Base-by-base conservation (phyloP, 2,329 filamentous ascomycete genomes). In the Phaeosphaeriaceae sp. region DNA sequence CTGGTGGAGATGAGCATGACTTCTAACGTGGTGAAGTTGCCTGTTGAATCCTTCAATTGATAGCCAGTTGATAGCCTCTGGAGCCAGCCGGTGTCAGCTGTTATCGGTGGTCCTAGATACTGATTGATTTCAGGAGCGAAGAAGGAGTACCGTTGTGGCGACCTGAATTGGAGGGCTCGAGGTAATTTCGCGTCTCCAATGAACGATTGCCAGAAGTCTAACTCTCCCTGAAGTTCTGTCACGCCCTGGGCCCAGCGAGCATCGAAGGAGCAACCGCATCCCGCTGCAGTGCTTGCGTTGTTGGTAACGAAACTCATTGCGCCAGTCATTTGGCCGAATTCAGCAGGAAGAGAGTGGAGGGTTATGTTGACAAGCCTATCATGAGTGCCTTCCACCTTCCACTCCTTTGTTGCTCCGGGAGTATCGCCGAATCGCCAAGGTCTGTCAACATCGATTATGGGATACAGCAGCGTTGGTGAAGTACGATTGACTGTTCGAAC, bases 21-120 rank as follows among this genome's bases (percentile, higher is more conserved):
- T 54, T 54, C 52, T 42, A 54, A 42, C 17, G 45, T 17, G 2
- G 52, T 54, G 44, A 54, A 48, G 41, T 48, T 54, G 17, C 44
- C 44, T n/a, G 52, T 48, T 20, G 31, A 48, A 31, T 48, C 52
- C n/a, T 41, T 48, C 44, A 54, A 42, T 25, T 24, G 25, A 31
- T 48, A 48, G 7, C 45, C 52, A n/a, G 44, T 48, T 24, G 42
- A 48, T n/a, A 54, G 15, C 22, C 31, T 21, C 20, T 40, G 24
- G 15, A 54, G 15, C 45, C 52, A 48, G n/a, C 40, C n/a, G 4
- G 20, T 24, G 11, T 54, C 52, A 21, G 52, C 22, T 19, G 42
- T 48, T 24, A 54, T 54, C 6, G 52, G 22, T 3, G 44, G 44
- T 17, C 52, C 52, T 27, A 48, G 31, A 48, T 48, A 27, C 15